Evolutionary conservation across 495 filamentous ascomycete species (phyloP).

Genomic region (Talaromyces wortmannii): DNA sequence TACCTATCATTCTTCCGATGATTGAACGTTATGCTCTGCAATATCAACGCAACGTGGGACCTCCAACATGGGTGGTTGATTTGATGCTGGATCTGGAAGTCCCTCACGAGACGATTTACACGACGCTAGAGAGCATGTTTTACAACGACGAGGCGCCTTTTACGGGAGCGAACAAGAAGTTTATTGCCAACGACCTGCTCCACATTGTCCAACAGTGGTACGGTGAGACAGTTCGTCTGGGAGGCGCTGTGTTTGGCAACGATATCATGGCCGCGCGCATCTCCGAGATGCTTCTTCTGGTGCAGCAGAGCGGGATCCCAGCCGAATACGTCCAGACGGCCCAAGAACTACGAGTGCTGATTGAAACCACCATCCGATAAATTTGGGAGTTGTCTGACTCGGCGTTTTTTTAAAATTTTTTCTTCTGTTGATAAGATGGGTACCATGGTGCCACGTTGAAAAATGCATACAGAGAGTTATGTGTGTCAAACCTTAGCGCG

Average conservation of each 20-base stretch:
- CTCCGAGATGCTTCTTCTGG: slow-evolving; percentile 34
- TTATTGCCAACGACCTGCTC: slow-evolving; percentile 55
- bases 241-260: slow-evolving; percentile 46
- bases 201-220: slow-evolving; percentile 60
- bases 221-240: slow-evolving; percentile 46
- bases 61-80: slow-evolving; percentile 75
- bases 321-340: slow-evolving; percentile 22
- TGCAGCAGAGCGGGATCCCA: slow-evolving; percentile 33
- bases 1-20: slow-evolving; percentile 57
- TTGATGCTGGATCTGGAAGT: slow-evolving; percentile 72
- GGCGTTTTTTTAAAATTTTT: neutral
- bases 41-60: slow-evolving; percentile 57
- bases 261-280: slow-evolving; percentile 42
- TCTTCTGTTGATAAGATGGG: neutral
- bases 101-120: slow-evolving; percentile 64
- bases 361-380: slow-evolving; percentile 36
- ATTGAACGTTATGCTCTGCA: slow-evolving; percentile 73
- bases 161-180: slow-evolving; percentile 52
- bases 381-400: neutral
- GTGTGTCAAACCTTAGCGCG: neutral
- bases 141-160: slow-evolving; percentile 83
- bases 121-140: slow-evolving; percentile 75
- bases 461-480: neutral
- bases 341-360: slow-evolving; percentile 33
- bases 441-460: neutral